Evolutionary conservation across 2,329 filamentous ascomycete species (phyloP).

Genomic region (Aspergillus pseudoviridinutans): DNA sequence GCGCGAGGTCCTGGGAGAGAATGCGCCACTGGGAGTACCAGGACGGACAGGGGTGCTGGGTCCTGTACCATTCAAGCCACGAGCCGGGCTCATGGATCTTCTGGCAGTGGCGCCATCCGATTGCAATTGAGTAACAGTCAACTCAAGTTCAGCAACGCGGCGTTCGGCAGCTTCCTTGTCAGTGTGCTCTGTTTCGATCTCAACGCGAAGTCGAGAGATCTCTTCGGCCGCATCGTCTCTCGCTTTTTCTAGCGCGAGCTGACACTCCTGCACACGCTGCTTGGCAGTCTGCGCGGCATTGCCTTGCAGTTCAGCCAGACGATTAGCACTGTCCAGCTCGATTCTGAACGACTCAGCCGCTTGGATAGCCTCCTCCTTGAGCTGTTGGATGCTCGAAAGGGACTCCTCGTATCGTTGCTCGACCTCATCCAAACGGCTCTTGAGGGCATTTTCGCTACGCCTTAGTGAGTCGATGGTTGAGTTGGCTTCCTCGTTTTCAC

Average conservation of each 20-base stretch:
- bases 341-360: constrained; percentile 83
- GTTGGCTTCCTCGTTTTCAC: constrained; percentile 78
- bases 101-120: constrained; percentile 45
- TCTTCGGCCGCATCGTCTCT: constrained; percentile 61
- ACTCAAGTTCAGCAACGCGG: constrained; percentile 62
- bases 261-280: constrained; percentile 56
- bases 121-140: constrained; percentile 58
- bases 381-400: constrained; percentile 73
- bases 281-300: constrained; percentile 58
- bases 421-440: constrained; percentile 75
- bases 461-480: constrained; percentile 73
- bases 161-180: constrained; percentile 61
- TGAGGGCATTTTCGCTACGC: constrained; percentile 74
- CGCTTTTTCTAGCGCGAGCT: constrained; percentile 53
- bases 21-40: constrained; percentile 46
- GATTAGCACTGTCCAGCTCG: constrained; percentile 74
- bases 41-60: constrained; percentile 48
- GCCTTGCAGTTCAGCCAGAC: constrained; percentile 70
- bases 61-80: constrained; percentile 47
- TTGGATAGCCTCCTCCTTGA: constrained; percentile 76
- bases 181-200: constrained; percentile 53
- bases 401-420: constrained; percentile 84
- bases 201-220: constrained; percentile 50
- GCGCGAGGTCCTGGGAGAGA: constrained; percentile 53
- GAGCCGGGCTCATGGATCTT: constrained; percentile 52